Conservation (phyloP, 768 basidiomycete species). For the Kwoniella shandongensis region DNA sequence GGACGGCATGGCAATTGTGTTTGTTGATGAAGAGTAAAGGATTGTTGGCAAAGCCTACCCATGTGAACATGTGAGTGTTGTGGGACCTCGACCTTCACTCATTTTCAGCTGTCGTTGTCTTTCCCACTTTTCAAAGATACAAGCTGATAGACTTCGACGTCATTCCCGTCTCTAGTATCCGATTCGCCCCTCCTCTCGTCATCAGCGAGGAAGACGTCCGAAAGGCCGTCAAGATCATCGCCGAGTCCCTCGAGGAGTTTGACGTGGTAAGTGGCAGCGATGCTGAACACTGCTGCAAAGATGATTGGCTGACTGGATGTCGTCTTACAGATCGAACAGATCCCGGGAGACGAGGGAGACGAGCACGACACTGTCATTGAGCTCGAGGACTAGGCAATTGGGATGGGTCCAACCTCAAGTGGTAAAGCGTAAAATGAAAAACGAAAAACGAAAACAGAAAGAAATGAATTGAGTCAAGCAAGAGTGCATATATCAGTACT, state of each 20-base stretch:
- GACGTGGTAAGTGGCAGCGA: constrained; percentile 63
- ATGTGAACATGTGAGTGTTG: constrained; percentile 77
- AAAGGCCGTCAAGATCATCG: constrained; percentile 73
- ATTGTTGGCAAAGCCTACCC: constrained; percentile 91
- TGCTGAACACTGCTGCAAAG: not conserved
- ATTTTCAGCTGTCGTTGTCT: too few species aligned
- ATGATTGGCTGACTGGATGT: constrained; percentile 4
- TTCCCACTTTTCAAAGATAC: not conserved
- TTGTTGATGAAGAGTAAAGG: constrained; percentile 86
- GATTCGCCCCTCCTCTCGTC: constrained; percentile 93
- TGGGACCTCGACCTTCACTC: not conserved
- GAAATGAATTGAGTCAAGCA: too few species aligned
- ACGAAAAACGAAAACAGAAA: too few species aligned
- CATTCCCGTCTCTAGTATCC: constrained; percentile 63
- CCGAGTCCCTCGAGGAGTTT: constrained; percentile 72
- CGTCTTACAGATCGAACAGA: constrained; percentile 40
- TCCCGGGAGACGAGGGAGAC: constrained; percentile 50
- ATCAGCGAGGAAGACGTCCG: constrained; percentile 83
- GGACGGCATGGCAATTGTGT: constrained; percentile 95
- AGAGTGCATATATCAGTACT: too few species aligned
- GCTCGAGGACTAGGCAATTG: constrained; percentile 39
- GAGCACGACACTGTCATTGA: constrained; percentile 47
- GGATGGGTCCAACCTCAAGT: too few species aligned
- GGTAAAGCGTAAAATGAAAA: too few species aligned
- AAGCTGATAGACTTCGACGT: not conserved